A percentile compares a stretch with the other conserved stretches of the same genome.
Evolutionary conservation across 345 rosid species (phyloP).

Genomic region (Dipteronia sinensis): DNA sequence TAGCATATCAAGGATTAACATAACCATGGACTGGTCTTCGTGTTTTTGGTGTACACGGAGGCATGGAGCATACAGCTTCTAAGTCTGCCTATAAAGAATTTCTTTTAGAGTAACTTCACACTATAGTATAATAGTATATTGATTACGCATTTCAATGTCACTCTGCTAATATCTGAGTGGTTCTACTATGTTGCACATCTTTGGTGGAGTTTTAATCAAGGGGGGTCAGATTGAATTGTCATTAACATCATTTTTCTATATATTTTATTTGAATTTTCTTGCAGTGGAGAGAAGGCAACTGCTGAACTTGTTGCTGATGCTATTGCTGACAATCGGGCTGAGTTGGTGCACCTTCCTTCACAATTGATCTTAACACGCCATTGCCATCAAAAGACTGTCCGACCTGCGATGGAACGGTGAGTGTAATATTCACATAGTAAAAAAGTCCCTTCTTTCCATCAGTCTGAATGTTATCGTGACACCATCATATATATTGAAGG

Average conservation of each 20-base stretch:
- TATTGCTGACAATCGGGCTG: slow-evolving; percentile 79
- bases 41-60: not conserved
- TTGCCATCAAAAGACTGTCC: slow-evolving; percentile 91
- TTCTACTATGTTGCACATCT: not conserved
- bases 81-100: not conserved
- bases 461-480: not conserved
- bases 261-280: slow-evolving; percentile 24
- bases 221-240: not conserved
- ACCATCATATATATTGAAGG: not conserved
- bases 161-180: not conserved
- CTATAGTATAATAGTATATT: not conserved
- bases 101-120: not conserved
- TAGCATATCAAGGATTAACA: not conserved
- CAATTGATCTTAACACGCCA: slow-evolving; percentile 60
- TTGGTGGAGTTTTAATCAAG: not conserved
- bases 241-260: not conserved
- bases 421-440: slow-evolving; percentile 25
- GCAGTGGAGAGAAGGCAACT: slow-evolving; percentile 91
- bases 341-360: slow-evolving; percentile 79
- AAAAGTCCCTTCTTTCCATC: slow-evolving; percentile 1
- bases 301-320: slow-evolving; percentile 81
- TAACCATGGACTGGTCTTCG: not conserved
- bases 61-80: not conserved
- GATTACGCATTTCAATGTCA: not conserved
- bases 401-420: slow-evolving; percentile 90